These are phyloP conservation scores for Pseudogymnoascus sp. DNA, from an alignment of 2,329 filamentous ascomycete species.

Conservation along the genomic window DNA sequence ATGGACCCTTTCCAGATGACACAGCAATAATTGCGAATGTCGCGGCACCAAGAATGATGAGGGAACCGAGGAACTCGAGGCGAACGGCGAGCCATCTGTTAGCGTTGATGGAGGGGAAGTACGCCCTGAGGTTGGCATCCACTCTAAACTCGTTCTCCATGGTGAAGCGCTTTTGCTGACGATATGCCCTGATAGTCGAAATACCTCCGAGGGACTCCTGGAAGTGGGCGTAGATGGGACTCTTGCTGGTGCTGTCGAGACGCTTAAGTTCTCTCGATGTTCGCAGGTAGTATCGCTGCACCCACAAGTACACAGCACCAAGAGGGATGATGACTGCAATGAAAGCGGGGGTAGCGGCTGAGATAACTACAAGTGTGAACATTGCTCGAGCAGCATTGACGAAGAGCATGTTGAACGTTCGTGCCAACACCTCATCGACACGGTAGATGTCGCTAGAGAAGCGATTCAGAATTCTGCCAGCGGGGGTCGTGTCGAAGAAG, in stretches of 20 bases:
- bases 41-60: slow-evolving; percentile 86
- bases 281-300: slow-evolving; percentile 93
- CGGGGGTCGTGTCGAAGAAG: slow-evolving; percentile 96
- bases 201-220: slow-evolving; percentile 93
- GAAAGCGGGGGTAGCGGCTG: slow-evolving; percentile 73
- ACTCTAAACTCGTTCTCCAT: slow-evolving; percentile 96
- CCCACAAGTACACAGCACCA: slow-evolving; percentile 74
- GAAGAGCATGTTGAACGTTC: slow-evolving; percentile 96
- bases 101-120: slow-evolving; percentile 91
- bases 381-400: slow-evolving; percentile 65
- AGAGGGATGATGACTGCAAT: slow-evolving; percentile 74
- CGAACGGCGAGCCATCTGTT: slow-evolving; percentile 92
- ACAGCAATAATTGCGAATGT: slow-evolving; percentile 77
- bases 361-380: slow-evolving; percentile 85
- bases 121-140: slow-evolving; percentile 87
- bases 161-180: slow-evolving; percentile 79
- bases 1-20: slow-evolving; percentile 55
- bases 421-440: slow-evolving; percentile 87
- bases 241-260: slow-evolving; percentile 88
- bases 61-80: slow-evolving; percentile 87
- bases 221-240: slow-evolving; percentile 96
- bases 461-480: slow-evolving; percentile 91
- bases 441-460: slow-evolving; percentile 82
- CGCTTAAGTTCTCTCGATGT: slow-evolving; percentile 95
- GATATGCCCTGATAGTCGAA: slow-evolving; percentile 90